Evolutionary conservation across 2,329 filamentous ascomycete species (phyloP).

Genomic region (Alternaria ethzedia): DNA sequence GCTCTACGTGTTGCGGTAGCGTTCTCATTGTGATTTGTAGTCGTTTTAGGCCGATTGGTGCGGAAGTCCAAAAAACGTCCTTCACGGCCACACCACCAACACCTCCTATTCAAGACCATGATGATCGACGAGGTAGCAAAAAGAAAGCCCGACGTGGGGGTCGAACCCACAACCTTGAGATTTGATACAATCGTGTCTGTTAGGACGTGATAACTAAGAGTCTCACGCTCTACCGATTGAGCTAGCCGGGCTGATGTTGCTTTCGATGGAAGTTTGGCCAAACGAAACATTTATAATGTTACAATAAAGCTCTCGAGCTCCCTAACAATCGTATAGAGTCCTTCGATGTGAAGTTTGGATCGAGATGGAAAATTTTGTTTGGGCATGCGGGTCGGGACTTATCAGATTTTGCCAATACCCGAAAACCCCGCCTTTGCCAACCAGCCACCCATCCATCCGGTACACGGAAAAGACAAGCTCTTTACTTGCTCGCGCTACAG

Average conservation of each 20-base stretch:
- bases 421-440: neutral
- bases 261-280: neutral
- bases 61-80: neutral
- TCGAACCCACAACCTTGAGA: constrained; percentile 25
- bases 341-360: neutral
- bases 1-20: neutral
- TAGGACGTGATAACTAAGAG: constrained; percentile 38
- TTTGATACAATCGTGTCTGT: constrained; percentile 12
- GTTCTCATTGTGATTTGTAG: neutral
- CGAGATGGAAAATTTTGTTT: neutral
- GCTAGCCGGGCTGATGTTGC: constrained; percentile 23
- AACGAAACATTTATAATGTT: neutral
- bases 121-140: neutral
- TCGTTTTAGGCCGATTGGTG: neutral
- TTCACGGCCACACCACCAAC: neutral
- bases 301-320: neutral
- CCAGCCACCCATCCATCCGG: neutral
- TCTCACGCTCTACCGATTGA: constrained; percentile 53
- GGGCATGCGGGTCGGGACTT: neutral
- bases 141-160: constrained; percentile 17
- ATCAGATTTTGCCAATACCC: neutral
- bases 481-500: neutral
- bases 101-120: neutral
- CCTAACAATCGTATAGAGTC: no score
- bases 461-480: neutral